Base-by-base conservation (phyloP, 345 rosid species). In the Pseudoturritis turrita region DNA sequence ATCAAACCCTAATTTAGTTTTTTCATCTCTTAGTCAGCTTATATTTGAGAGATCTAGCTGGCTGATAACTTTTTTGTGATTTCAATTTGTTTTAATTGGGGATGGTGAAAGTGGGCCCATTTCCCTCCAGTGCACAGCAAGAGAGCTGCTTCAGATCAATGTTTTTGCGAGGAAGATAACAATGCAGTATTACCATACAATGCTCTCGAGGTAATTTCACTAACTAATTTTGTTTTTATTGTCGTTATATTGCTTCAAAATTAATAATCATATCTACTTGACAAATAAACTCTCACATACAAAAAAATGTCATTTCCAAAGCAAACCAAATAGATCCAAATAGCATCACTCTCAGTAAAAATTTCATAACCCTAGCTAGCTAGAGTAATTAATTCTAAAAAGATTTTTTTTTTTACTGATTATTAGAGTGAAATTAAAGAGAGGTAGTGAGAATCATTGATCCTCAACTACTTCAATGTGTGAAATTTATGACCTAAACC, bases 31-130 rank as follows among this genome's bases (percentile, higher is more conserved):
- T 19, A 49, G 45, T 26, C 35, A 45, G 39, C 4, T 61, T 36
- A 28, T 12, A 33, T 33, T 21, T 43, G 63, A 21, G 51, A 54
- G 46, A 68, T 65, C 35, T 49, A 40, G 22, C 33, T 50, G 17
- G 25, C 62, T 74, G 15, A 49, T 31, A 40, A 10, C 17, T 10
- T 35, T 18, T 51, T 39, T 15, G 23, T 65, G 55, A 17, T 76
- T 65, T 78, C 71, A 56, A 56, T 62, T 49, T 65, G 29, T 53
- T 68, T 69, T 45, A 66, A 76, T 51, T 83, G 26, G 79, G 61
- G 28, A 62, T 45, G 70, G 54, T 17, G 55, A 56, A 33, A 95
- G 99, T 92, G 99, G 99, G 99, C 98, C 4, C 86, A 87, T 68
- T 89, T 85, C 61, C 99, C 99, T 53, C 88, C 85, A 52, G 72